Conservation (phyloP, 2,329 filamentous ascomycete species). For the Stagonosporopsis rhizophila region DNA sequence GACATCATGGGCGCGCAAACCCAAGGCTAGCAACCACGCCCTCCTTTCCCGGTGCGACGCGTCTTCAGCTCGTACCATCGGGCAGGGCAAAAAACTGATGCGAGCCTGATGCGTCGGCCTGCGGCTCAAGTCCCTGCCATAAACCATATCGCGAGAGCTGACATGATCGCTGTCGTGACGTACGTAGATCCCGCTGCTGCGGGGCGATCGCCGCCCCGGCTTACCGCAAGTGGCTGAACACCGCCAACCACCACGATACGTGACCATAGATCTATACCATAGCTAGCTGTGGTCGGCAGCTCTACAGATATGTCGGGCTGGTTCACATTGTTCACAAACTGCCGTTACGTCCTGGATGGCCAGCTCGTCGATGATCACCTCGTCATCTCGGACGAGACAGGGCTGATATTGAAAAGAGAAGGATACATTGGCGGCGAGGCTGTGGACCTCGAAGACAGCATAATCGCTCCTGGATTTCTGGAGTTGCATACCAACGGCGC, state of each 20-base stretch:
- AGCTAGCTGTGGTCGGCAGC: slow-evolving; percentile 7
- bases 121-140: slow-evolving; percentile 9
- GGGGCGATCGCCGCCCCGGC: slow-evolving; percentile 11
- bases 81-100: slow-evolving; percentile 7
- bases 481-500: slow-evolving; percentile 64
- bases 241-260: slow-evolving; percentile 9
- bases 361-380: slow-evolving; percentile 54
- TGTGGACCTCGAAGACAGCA: slow-evolving; percentile 57
- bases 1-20: slow-evolving; percentile 22
- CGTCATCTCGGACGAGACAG: slow-evolving; percentile 55
- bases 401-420: slow-evolving; percentile 52
- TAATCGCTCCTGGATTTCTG: slow-evolving; percentile 63
- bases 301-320: slow-evolving; percentile 48
- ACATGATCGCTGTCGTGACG: slow-evolving; percentile 27
- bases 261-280: slow-evolving; percentile 3
- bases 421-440: slow-evolving; percentile 55
- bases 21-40: slow-evolving; percentile 13
- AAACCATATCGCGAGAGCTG: slow-evolving; percentile 14
- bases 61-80: background rate
- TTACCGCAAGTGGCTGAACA: slow-evolving; percentile 14
- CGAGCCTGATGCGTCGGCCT: slow-evolving; percentile 4
- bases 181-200: slow-evolving; percentile 19
- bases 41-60: background rate
- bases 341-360: slow-evolving; percentile 54
- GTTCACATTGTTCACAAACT: slow-evolving; percentile 57